phyloP scores from a whole-genome alignment of 129 eudicot genomes.

The Centaurea solstitialis region DNA sequence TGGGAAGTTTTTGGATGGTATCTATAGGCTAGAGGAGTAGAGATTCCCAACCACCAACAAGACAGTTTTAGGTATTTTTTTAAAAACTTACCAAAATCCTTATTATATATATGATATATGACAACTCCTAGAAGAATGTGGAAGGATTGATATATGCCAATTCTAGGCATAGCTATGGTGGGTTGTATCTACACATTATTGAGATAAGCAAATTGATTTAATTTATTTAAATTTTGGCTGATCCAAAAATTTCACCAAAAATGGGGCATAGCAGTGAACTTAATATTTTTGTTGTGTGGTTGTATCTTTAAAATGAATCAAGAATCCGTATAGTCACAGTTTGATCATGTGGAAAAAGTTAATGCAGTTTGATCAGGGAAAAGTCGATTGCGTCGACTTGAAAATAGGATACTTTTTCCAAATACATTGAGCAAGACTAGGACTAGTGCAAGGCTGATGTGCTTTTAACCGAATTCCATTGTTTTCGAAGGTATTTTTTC shows the following conservation, averaged over 20 bases:
- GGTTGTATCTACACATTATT: not conserved
- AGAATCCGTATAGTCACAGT: too few relatives aligned
- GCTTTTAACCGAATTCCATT: not conserved
- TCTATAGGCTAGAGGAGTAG: slow-evolving; percentile 9
- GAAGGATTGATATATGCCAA: slow-evolving; percentile 8
- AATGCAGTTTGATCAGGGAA: not conserved
- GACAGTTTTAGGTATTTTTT: not conserved
- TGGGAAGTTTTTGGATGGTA: slow-evolving; percentile 25
- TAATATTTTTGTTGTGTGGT: not conserved
- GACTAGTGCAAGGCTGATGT: not conserved
- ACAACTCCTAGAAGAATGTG: slow-evolving; percentile 35
- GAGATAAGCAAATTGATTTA: not conserved
- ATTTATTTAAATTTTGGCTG: not conserved
- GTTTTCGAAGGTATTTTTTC: not conserved
- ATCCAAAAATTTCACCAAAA: not conserved
- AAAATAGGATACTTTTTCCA: not conserved
- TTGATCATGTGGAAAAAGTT: not conserved
- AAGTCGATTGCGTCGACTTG: not conserved
- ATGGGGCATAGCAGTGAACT: too few relatives aligned
- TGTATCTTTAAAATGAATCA: too few relatives aligned
- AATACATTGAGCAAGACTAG: not conserved
- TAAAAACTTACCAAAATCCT: not conserved
- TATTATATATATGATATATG: slow-evolving; percentile 1
- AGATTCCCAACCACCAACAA: slow-evolving; percentile 38
- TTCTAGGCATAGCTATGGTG: slow-evolving; percentile 14